phyloP scores from a whole-genome alignment of 129 eudicot genomes.

The Apium graveolens region DNA sequence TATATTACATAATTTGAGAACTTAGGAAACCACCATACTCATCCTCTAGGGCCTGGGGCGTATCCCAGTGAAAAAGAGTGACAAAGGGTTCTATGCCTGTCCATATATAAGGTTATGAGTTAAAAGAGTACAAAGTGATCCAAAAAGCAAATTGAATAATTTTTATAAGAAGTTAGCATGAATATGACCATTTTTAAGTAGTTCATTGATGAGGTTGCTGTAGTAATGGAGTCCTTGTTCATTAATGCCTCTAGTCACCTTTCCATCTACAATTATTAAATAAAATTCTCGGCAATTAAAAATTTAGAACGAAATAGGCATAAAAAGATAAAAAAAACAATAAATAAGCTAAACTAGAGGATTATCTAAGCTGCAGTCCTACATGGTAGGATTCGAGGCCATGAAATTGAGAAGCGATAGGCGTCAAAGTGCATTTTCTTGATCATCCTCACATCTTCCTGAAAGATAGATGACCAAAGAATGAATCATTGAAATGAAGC shows the following conservation, averaged over 20 bases:
- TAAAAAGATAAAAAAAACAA: neutral
- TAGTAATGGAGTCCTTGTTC: conserved; percentile 22
- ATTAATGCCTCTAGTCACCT: conserved; percentile 17
- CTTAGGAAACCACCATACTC: conserved; percentile 26
- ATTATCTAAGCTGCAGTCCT: neutral
- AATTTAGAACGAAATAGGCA: neutral
- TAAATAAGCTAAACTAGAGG: neutral
- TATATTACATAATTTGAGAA: conserved; percentile 14
- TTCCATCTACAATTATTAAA: conserved; percentile 16
- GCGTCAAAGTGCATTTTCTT: conserved; percentile 13
- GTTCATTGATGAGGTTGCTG: conserved; percentile 25
- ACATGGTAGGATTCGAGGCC: conserved; percentile 12
- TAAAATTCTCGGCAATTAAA: neutral
- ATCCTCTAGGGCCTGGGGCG: conserved; percentile 21
- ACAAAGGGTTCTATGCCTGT: conserved; percentile 16
- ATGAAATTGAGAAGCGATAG: conserved; percentile 20
- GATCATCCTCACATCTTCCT: conserved; percentile 14
- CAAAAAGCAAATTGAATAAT: neutral
- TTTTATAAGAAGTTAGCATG: neutral
- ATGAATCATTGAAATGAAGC: neutral
- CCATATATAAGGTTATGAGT: neutral
- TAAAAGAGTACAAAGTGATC: neutral
- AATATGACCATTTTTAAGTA: conserved; percentile 11
- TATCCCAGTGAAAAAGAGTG: conserved; percentile 30
- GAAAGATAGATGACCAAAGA: neutral